Evolutionary conservation across 495 filamentous ascomycete species (phyloP), one percentile per base, ranked within the genome.

Genomic region (Chlorociboria aeruginascens): DNA sequence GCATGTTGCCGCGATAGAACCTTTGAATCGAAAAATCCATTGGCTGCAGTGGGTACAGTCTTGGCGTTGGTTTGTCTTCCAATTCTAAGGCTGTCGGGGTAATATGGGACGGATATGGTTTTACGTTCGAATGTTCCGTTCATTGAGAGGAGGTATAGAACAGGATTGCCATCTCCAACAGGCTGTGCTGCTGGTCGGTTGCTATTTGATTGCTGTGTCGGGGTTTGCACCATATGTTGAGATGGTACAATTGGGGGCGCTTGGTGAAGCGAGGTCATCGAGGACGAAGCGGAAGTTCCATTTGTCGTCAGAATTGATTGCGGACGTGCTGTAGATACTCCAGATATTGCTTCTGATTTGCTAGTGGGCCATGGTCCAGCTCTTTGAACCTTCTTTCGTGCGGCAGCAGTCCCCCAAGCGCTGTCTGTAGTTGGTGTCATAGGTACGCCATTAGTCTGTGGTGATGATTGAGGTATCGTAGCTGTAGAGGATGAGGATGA

Each of bases 21-120:
- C 60, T 98, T 98, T 13, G 89, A 95, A 63, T 98, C 92, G 59
- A 98, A 98, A 60, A 83, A 98, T 10, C 92, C 92, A 65, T 98
- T 98, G 43, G 77, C 63, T 1, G 85, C 77, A 0, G 88, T 92
- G 0, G 92, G 92, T 9, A 94, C 72, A 1, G 92, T 97, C 63
- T 96, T 96, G 16, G 83, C 81, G 63, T 98, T 98, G 11, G 92
- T 98, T 67, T 98, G 92, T 25, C 92, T 85, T 41, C 92, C 92
- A 58, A 98, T 95, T 40, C 87, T 79, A 47, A 97, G 68, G 4
- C 86, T 82, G 7, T 97, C 90, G 11, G 92, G 92, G 54, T 70
- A 84, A 62, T 78, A 94, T 10, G 92, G 92, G 14, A 98, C 82
- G 13, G 75, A 82, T 59, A 98, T 97, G 13, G 89, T 89, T 64